phyloP scores from a whole-genome alignment of 805 yeast genomes.

The Yarrowia yakushimensis region DNA sequence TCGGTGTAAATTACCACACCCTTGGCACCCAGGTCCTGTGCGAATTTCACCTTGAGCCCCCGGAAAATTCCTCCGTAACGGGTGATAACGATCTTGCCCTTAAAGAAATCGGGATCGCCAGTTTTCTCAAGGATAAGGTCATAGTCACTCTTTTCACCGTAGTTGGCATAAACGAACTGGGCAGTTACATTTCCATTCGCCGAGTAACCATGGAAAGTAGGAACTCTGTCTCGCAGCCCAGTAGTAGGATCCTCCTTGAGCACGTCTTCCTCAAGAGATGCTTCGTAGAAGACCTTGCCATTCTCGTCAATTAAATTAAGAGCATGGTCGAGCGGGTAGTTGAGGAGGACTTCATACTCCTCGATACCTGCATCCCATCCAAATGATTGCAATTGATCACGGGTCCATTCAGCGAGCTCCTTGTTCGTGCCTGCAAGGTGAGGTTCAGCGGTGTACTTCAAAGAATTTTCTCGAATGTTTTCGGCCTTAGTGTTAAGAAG shows the following conservation, averaged over 20 bases:
- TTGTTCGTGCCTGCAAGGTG: constrained; percentile 51
- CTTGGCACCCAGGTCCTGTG: constrained; percentile 64
- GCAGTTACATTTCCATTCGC: constrained; percentile 74
- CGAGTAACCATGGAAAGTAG: constrained; percentile 74
- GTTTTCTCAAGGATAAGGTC: constrained; percentile 46
- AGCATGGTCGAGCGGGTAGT: constrained; percentile 57
- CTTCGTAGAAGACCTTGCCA: constrained; percentile 44
- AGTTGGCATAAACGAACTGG: constrained; percentile 61
- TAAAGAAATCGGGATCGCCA: constrained; percentile 41
- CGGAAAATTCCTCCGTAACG: constrained; percentile 66
- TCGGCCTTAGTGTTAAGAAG: constrained; percentile 43
- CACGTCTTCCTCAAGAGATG: constrained; percentile 52
- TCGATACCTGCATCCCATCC: constrained; percentile 56
- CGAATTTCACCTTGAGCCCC: constrained; percentile 73
- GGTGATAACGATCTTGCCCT: constrained; percentile 60
- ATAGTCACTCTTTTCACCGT: constrained; percentile 62
- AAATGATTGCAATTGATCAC: constrained; percentile 52
- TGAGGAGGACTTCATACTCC: constrained; percentile 57
- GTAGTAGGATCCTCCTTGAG: constrained; percentile 53
- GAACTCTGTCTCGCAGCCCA: constrained; percentile 46
- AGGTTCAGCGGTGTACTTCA: constrained; percentile 49
- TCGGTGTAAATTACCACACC: constrained; percentile 69
- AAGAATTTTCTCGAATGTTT: constrained; percentile 49
- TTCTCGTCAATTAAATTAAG: constrained; percentile 44
- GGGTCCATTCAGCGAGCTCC: constrained; percentile 52